Evolutionary conservation across 2,329 filamentous ascomycete species (phyloP).

Genomic region (Orbilia ellipsospora): DNA sequence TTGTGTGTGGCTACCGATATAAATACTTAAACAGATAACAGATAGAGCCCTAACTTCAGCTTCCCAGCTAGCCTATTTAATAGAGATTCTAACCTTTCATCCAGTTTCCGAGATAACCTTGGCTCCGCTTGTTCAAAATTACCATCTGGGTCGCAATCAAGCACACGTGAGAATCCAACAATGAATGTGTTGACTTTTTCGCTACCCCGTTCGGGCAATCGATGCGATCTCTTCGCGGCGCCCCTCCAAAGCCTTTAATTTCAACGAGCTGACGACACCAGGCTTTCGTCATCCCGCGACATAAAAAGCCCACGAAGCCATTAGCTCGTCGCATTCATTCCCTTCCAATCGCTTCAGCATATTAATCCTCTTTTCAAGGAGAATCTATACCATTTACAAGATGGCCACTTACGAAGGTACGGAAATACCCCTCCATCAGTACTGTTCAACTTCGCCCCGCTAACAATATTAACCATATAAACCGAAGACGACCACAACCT

Average conservation of each 20-base stretch:
- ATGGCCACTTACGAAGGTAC: slow-evolving; percentile 56
- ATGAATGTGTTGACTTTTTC: too few species aligned
- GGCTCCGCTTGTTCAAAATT: too few species aligned
- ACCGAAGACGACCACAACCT: slow-evolving; percentile 58
- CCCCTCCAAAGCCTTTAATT: slow-evolving; percentile 1
- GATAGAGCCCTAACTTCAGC: too few species aligned
- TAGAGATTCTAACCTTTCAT: too few species aligned
- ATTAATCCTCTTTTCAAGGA: too few species aligned
- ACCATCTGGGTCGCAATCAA: too few species aligned
- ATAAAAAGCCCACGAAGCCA: slow-evolving; percentile 22
- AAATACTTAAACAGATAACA: too few species aligned
- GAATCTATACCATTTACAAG: neutral
- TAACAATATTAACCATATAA: neutral
- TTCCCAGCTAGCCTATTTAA: too few species aligned
- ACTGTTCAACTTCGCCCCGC: neutral
- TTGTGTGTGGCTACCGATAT: too few species aligned
- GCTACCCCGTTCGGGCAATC: slow-evolving; percentile 8
- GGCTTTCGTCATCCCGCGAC: slow-evolving; percentile 53
- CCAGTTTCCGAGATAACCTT: too few species aligned
- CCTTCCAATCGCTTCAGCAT: too few species aligned
- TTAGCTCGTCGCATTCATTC: neutral
- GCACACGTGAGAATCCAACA: too few species aligned
- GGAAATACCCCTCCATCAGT: slow-evolving; percentile 36
- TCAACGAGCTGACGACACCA: slow-evolving; percentile 40
- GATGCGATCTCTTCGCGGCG: slow-evolving; percentile 1